Evolutionary conservation across 495 filamentous ascomycete genomes (phyloP).

Genomic region (Durotheca rogersii): DNA sequence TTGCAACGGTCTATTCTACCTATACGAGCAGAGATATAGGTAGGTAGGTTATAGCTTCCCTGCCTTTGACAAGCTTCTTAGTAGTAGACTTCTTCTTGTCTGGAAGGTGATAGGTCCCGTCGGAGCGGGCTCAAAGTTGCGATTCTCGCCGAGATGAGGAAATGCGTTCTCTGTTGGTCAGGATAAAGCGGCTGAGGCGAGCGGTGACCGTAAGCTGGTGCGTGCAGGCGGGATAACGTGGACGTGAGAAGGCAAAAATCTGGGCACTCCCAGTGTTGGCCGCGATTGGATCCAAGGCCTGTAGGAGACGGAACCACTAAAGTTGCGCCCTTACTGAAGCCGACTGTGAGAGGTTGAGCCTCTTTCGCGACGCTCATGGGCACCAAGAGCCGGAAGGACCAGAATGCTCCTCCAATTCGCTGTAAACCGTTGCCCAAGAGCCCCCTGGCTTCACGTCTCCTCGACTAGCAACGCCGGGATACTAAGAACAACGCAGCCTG

Average conservation of each 20-base stretch:
- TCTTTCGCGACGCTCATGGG: slow-evolving; percentile 2
- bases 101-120: background rate
- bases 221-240: slow-evolving; percentile 13
- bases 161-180: background rate
- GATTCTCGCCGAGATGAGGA: slow-evolving; percentile 1
- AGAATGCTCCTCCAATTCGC: slow-evolving; percentile 21
- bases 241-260: slow-evolving; percentile 17
- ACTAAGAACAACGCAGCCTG: slow-evolving; percentile 18
- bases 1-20: too few species aligned
- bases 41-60: too few species aligned
- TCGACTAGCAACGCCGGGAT: slow-evolving; percentile 3
- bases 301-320: slow-evolving; percentile 22
- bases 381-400: slow-evolving; percentile 11
- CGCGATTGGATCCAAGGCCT: slow-evolving; percentile 23
- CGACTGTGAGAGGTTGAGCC: slow-evolving; percentile 19
- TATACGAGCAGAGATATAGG: background rate
- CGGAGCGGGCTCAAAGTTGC: slow-evolving; percentile 1
- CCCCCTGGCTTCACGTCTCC: too few species aligned
- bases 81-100: too few species aligned
- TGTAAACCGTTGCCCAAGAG: too few species aligned
- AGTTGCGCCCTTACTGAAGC: slow-evolving; percentile 13
- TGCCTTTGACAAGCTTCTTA: too few species aligned
- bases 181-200: background rate
- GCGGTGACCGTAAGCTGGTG: background rate
- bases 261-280: slow-evolving; percentile 15